phyloP scores from a whole-genome alignment of 208 protist genomes.

The Leishmania turanica region DNA sequence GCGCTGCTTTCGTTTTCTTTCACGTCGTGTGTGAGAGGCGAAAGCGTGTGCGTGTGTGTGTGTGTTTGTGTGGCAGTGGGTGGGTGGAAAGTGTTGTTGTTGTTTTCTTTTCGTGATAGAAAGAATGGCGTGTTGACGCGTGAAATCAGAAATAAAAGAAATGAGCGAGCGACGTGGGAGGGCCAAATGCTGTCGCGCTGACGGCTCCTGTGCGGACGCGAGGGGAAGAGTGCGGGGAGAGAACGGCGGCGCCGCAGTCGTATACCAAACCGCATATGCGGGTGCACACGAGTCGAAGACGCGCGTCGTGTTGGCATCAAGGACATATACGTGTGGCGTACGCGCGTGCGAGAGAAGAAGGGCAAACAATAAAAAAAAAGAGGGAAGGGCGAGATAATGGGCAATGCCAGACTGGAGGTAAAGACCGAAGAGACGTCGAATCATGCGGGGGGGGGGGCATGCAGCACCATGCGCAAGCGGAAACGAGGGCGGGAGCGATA shows the following conservation, averaged over 20 bases:
- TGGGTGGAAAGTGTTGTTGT: constrained; percentile 3
- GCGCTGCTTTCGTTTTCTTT: not conserved
- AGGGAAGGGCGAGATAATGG: not conserved
- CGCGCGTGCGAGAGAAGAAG: not conserved
- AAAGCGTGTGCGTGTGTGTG: not conserved
- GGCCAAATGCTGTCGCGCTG: constrained; percentile 18
- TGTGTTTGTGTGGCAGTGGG: not conserved
- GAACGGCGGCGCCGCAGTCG: not conserved
- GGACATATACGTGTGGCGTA: no score
- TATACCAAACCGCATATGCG: not conserved
- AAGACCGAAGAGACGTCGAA: not conserved
- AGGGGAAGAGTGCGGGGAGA: not conserved
- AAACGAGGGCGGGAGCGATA: not conserved
- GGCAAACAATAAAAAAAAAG: not conserved
- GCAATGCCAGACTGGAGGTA: not conserved
- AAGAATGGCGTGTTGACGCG: not conserved
- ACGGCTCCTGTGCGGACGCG: not conserved
- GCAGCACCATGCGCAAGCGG: not conserved
- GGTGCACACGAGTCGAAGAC: not conserved
- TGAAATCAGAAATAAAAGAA: constrained; percentile 32
- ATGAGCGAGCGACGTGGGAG: constrained; percentile 20
- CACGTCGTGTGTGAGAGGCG: not conserved
- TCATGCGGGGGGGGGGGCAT: not conserved
- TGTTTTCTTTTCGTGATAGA: constrained; percentile 10
- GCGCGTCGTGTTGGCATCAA: not conserved